Base-by-base conservation (phyloP, 2,329 filamentous ascomycete species). In the Colletotrichum sublineola region DNA sequence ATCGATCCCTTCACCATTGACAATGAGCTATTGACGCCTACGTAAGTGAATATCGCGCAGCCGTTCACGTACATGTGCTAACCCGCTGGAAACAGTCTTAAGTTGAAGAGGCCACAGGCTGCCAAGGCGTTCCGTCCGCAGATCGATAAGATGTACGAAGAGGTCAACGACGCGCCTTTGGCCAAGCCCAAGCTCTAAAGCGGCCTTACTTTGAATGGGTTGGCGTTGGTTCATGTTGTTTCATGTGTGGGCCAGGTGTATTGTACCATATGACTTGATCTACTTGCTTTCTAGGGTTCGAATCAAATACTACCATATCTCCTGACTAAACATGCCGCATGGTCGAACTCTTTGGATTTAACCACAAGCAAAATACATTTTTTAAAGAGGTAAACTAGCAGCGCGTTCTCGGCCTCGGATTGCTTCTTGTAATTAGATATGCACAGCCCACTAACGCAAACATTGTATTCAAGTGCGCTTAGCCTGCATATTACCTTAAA, bases 1-100 rank as follows among this genome's bases (percentile, higher is more conserved):
- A 77, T 98, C 18, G 96, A 99, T 72, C 96, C 96, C 1, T 98
- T 99, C 78, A 94, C 91, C 1, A 91, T 98, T 75, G 95, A 97
- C 63, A 99, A 99, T 80, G 93, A 97, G 82, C 86, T 98, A 62
- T 84, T 95, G 79, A 96, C 94, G 29, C 94, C 94, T 31, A 97
- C 94, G 93, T 96, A 89, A 90, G 93, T 90, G 24, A 14, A 33
- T 15, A 56, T 29, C 24, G 24, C 40, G 2, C 33, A 9, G 38
- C 65, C 4, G 33, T 58, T 18, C 50, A 14, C 38, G 31, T 20
- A 29, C 36, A 20, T 5, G 5, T 50, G 63, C 77, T 80, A 73
- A 79, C 38, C 24, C 18, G 68, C 74, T n/a, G 64, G 74, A 48
- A 55, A 71, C 62, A 90, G 88, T 36, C 82, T 91, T 33, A 91